A percentile compares a stretch with the other conserved stretches of the same genome.
Evolutionary conservation across 441 rosid species (phyloP).

Genomic region (California macrophylla): DNA sequence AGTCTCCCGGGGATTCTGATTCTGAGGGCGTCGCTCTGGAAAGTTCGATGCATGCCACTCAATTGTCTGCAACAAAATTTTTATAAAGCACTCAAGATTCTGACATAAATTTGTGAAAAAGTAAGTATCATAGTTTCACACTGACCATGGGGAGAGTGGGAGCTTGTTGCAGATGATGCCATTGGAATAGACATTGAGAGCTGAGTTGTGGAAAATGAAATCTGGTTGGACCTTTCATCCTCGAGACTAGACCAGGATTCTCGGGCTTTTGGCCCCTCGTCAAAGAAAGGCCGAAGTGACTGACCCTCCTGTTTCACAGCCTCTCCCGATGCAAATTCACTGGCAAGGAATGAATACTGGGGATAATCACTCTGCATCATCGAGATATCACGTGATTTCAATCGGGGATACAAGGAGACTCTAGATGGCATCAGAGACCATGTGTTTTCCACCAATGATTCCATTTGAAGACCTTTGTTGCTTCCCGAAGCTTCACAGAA

Average conservation of each 20-base stretch:
- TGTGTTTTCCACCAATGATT: constrained; percentile 26
- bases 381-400: constrained; percentile 25
- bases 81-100: neutral
- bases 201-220: constrained; percentile 25
- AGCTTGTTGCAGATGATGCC: constrained; percentile 1
- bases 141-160: neutral
- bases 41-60: neutral
- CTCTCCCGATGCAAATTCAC: constrained; percentile 26
- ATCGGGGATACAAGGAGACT: constrained; percentile 22
- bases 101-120: neutral
- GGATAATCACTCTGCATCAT: constrained; percentile 32
- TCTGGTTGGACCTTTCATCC: constrained; percentile 38
- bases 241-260: constrained; percentile 42
- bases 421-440: constrained; percentile 44
- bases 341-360: constrained; percentile 24
- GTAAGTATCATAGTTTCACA: neutral
- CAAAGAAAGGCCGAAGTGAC: constrained; percentile 50
- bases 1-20: too few relatives aligned
- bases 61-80: neutral
- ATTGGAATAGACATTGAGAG: neutral
- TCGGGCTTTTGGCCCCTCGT: constrained; percentile 46
- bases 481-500: constrained; percentile 39
- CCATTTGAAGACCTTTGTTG: constrained; percentile 28
- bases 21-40: too few relatives aligned
- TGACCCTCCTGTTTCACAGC: constrained; percentile 34